A percentile compares a stretch with the other conserved stretches of the same genome.
These are phyloP conservation scores for Apiospora pterosperma DNA, from an alignment of 2,329 filamentous ascomycete genomes.

Conservation along the genomic window DNA sequence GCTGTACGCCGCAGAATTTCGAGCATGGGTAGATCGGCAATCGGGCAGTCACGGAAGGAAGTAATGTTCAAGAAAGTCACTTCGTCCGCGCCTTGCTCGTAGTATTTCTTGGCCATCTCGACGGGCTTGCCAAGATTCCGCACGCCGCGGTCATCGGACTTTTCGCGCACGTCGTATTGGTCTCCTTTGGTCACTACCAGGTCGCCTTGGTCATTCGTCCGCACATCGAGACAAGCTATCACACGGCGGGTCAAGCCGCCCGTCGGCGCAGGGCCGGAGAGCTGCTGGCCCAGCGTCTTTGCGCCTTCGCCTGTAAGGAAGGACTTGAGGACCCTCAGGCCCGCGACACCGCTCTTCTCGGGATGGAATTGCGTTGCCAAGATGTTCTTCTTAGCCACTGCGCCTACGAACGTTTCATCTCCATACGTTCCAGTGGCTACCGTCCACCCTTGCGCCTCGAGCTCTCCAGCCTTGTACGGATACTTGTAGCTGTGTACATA, in stretches of 20 bases:
- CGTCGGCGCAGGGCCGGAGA: slow-evolving; percentile 25
- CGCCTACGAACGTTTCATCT: slow-evolving; percentile 85
- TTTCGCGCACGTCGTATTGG: slow-evolving; percentile 97
- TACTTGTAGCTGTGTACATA: slow-evolving; percentile 96
- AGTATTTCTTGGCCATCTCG: slow-evolving; percentile 89
- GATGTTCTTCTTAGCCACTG: slow-evolving; percentile 79
- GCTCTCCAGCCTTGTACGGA: slow-evolving; percentile 67
- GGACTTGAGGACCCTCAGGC: slow-evolving; percentile 76
- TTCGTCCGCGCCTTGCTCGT: slow-evolving; percentile 94
- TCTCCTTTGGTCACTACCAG: slow-evolving; percentile 98
- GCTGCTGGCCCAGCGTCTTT: slow-evolving; percentile 41
- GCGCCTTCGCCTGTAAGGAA: slow-evolving; percentile 74
- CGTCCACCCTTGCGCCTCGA: slow-evolving; percentile 82
- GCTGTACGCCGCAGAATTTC: slow-evolving; percentile 85
- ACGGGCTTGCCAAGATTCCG: slow-evolving; percentile 96
- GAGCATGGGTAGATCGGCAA: slow-evolving; percentile 92
- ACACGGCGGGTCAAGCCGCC: slow-evolving; percentile 87
- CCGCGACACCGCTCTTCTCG: slow-evolving; percentile 91
- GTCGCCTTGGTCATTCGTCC: slow-evolving; percentile 90
- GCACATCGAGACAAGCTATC: slow-evolving; percentile 94
- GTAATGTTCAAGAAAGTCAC: slow-evolving; percentile 98
- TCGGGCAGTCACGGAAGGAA: slow-evolving; percentile 90
- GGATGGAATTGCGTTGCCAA: slow-evolving; percentile 96
- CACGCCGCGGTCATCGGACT: slow-evolving; percentile 64
- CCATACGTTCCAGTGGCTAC: slow-evolving; percentile 91